These are phyloP conservation scores for Pezicula carpinea DNA, from an alignment of 2,329 filamentous ascomycete genomes.

Conservation along the genomic window DNA sequence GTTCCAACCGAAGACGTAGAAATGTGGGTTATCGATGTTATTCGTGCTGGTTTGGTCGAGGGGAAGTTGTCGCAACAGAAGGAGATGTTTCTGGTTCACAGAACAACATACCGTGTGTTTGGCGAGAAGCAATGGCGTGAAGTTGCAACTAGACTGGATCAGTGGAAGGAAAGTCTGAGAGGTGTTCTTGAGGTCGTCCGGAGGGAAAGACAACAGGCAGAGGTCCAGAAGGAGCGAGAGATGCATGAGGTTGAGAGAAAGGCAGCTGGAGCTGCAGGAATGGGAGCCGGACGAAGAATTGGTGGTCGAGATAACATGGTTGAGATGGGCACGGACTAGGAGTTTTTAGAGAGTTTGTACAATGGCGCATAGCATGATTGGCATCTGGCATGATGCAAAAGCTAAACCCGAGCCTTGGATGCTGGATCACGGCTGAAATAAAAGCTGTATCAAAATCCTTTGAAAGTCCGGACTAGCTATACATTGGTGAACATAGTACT, in stretches of 20 bases:
- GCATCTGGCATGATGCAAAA: constrained; percentile 28
- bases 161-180: constrained; percentile 80
- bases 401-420: not conserved
- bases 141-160: constrained; percentile 82
- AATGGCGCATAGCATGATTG: constrained; percentile 26
- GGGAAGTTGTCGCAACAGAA: constrained; percentile 93
- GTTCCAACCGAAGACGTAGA: constrained; percentile 82
- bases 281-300: constrained; percentile 38
- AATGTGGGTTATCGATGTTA: constrained; percentile 98
- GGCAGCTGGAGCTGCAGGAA: constrained; percentile 27
- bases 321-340: constrained; percentile 31
- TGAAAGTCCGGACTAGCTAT: too few relatives aligned
- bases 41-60: constrained; percentile 91
- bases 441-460: constrained; percentile 2
- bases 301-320: constrained; percentile 28
- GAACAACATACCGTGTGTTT: constrained; percentile 94
- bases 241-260: constrained; percentile 67
- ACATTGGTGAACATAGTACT: too few relatives aligned
- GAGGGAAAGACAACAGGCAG: constrained; percentile 75
- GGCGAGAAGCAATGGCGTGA: constrained; percentile 98
- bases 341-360: constrained; percentile 22
- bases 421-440: constrained; percentile 5
- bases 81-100: constrained; percentile 90
- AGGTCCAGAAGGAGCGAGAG: constrained; percentile 74
- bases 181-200: constrained; percentile 75